Base-by-base conservation (phyloP, 495 filamentous ascomycete genomes). In the Penicillium dipodomyicola region DNA sequence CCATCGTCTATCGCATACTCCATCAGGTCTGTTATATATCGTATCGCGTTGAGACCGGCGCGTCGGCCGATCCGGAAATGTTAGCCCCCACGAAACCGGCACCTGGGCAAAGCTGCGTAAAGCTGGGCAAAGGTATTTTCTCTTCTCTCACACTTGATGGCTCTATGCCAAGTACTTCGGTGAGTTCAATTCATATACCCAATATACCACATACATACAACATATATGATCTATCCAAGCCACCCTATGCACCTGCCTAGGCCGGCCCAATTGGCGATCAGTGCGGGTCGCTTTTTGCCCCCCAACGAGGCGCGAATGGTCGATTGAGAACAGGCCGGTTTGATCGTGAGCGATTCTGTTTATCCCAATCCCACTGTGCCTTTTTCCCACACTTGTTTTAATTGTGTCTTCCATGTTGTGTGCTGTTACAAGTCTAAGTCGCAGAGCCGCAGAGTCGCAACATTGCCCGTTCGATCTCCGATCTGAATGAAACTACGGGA, bases 251-350 rank as follows among this genome's bases (percentile, higher is more conserved):
- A 30, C 45, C 45, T 17, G 45, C 8, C 29, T 30, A 48, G 45
- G 9, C 45, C 45, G 45, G 45, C 23, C 45, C 45, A 47, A 17
- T 29, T 47, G 25, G 29, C 30, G 29, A 43, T 54, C 52, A 33
- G 32, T 12, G 52, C 52, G 42, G 51, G 25, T 30, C 51, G 19
- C 51, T 20, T 10, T 46, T 32, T 22, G 23, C 45, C 20, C 20
- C 27, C 52, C 27, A 44, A 39, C 35, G 35, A 41, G 20, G 22
- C 19, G 39, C 25, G 14, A 33, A 49, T 46, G 52, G 44, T 39
- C 53, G 35, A 42, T 56, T 49, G 25, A 45, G 25, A 56, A 56
- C 23, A 37, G 45, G 42, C 25, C 52, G 52, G 42, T 54, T 54
- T 54, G 54, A 56, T 44, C 41, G 44, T 32, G 53, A 49, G 35